phyloP scores from a whole-genome alignment of 257 asterid genomes.

The Nicotiana sylvestris region DNA sequence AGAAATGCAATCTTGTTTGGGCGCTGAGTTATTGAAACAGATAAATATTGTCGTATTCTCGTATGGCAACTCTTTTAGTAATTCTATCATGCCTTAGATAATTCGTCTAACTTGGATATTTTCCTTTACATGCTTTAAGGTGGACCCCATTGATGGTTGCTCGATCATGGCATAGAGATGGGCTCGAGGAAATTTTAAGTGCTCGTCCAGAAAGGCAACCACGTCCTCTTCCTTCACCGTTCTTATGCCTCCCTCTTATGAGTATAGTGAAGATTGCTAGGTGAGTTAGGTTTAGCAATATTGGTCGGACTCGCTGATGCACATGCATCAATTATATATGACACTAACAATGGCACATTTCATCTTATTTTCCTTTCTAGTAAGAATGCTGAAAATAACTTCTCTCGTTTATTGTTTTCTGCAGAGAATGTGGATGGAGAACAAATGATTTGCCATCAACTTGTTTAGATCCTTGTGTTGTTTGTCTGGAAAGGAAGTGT shows the following conservation, averaged over 20 bases:
- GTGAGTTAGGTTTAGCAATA: constrained; percentile 30
- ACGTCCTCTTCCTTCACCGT: constrained; percentile 53
- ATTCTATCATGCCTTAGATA: neutral
- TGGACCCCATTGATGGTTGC: constrained; percentile 90
- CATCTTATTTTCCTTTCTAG: neutral
- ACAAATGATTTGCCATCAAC: constrained; percentile 33
- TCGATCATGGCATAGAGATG: constrained; percentile 79
- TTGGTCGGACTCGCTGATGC: neutral
- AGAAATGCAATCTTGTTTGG: too few relatives aligned
- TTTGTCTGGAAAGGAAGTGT: constrained; percentile 83
- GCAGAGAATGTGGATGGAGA: constrained; percentile 84
- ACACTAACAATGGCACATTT: neutral
- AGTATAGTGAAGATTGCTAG: constrained; percentile 75
- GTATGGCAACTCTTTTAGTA: neutral
- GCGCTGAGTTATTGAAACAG: neutral
- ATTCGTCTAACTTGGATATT: constrained; percentile 10
- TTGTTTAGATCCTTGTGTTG: constrained; percentile 79
- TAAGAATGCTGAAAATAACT: neutral
- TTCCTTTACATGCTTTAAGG: constrained; percentile 30
- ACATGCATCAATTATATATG: neutral
- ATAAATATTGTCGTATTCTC: neutral
- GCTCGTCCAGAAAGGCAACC: constrained; percentile 40
- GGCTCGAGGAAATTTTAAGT: constrained; percentile 62
- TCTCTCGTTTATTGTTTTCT: neutral
- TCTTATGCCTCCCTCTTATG: constrained; percentile 74